phyloP scores from a whole-genome alignment of 495 filamentous ascomycete genomes.

The Echria macrotheca region DNA sequence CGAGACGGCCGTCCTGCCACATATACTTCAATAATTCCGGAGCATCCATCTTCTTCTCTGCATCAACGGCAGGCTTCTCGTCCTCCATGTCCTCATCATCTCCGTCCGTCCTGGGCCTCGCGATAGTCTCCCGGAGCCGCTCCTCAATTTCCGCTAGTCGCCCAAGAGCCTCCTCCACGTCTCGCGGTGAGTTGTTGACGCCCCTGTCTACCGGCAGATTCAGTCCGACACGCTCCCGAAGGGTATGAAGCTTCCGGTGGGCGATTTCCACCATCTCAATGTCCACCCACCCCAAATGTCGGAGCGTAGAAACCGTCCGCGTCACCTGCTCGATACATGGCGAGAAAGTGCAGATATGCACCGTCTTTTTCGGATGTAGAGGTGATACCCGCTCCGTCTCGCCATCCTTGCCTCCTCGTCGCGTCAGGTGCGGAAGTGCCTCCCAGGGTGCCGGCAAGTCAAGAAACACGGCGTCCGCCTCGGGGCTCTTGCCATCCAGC shows the following conservation, averaged over 20 bases:
- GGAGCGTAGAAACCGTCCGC: slow-evolving; percentile 70
- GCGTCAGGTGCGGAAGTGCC: slow-evolving; percentile 76
- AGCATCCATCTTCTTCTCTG: slow-evolving; percentile 11
- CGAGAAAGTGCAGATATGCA: slow-evolving; percentile 85
- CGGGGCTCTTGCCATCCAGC: slow-evolving; percentile 51
- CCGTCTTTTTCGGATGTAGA: slow-evolving; percentile 59
- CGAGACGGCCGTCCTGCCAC: slow-evolving; percentile 62
- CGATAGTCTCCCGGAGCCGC: slow-evolving; percentile 52
- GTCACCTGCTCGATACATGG: slow-evolving; percentile 96
- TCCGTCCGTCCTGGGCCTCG: slow-evolving; percentile 23
- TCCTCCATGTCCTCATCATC: slow-evolving; percentile 18
- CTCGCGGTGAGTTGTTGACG: slow-evolving; percentile 49
- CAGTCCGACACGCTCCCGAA: slow-evolving; percentile 70
- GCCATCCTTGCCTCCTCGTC: slow-evolving; percentile 32
- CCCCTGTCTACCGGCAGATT: slow-evolving; percentile 37
- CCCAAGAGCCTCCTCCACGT: slow-evolving; percentile 71
- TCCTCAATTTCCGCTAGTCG: slow-evolving; percentile 69
- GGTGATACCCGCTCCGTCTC: slow-evolving; percentile 51
- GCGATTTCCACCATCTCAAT: slow-evolving; percentile 87
- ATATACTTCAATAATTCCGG: slow-evolving; percentile 23
- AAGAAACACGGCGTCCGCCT: slow-evolving; percentile 77
- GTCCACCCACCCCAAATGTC: slow-evolving; percentile 78
- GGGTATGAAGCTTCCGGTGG: slow-evolving; percentile 70
- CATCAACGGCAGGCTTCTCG: slow-evolving; percentile 26
- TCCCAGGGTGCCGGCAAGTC: slow-evolving; percentile 93